Evolutionary conservation across 768 basidiomycete genomes (phyloP), one percentile per base, ranked within the genome.

Genomic region (Fistulinella prunicolor): DNA sequence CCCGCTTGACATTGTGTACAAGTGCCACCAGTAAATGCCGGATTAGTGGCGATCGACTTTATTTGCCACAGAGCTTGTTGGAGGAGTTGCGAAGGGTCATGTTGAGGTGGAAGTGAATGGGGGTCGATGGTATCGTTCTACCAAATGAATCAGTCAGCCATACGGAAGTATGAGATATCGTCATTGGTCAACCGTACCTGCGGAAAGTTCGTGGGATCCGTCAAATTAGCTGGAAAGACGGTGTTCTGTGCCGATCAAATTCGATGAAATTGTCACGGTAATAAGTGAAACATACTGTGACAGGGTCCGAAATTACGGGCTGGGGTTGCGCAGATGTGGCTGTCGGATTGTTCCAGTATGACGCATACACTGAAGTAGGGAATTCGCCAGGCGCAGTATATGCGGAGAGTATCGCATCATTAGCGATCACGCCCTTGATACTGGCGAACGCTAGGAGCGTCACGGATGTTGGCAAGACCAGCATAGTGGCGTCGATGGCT

Each of bases 261-360:
- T 6, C 48, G 47, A 36, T 34, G 17, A 38, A 29, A 43, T 29
- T 9, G 36, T 35, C 30, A 24, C 10, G 34, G 19, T 9, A 30
- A 38, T 29, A 28, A 21, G 30, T 36, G 39, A 48, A 42, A 60
- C 69, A 36, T 39, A 85, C 86, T 36, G 76, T 73, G 32, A 86
- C 77, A 3, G 83, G 81, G 61, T 87, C 85, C 23, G 83, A 79
- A 35, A 88, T 75, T 23, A 86, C 75, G 1, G 85, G 85, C 62
- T 87, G 85, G 5, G 80, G 80, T 62, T 88, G 86, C 1, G 73
- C 79, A 20, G 78, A 77, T 4, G 85, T 86, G 26, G 78, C 81
- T 1, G 83, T 87, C 9, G 85, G 83, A 53, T 76, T 65, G 60
- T 87, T 87, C 70, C 80, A 85, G 63, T 86, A 88, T 38, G 76